These are phyloP conservation scores for Platanthera guangdongensis DNA, from an alignment of 106 monocot genomes.

Conservation along the genomic window DNA sequence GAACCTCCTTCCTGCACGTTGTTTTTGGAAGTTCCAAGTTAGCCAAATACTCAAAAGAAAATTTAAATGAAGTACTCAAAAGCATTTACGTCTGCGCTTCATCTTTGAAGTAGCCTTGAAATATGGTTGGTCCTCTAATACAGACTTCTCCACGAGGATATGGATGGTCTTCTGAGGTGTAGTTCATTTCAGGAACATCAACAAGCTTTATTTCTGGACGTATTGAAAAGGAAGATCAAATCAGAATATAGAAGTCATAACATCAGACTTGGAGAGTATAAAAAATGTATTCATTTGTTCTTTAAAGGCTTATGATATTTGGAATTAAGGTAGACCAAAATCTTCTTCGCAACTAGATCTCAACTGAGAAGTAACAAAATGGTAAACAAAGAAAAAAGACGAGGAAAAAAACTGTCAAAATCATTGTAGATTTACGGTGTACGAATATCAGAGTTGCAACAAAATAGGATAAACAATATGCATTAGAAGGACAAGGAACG, in stretches of 20 bases:
- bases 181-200: conserved; percentile 99
- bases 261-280: background rate
- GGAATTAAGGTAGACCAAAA: background rate
- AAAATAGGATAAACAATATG: background rate
- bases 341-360: background rate
- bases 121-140: conserved; percentile 46
- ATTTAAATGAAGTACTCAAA: background rate
- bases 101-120: conserved; percentile 45
- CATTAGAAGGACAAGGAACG: too few relatives aligned
- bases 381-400: background rate
- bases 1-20: conserved; percentile 68
- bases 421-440: background rate
- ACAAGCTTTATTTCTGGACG: conserved; percentile 93
- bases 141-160: conserved; percentile 98
- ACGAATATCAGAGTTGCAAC: background rate
- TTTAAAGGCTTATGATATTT: background rate
- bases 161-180: conserved; percentile 78
- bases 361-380: background rate
- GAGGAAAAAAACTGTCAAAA: too few relatives aligned
- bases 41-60: background rate
- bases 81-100: conserved; percentile 5
- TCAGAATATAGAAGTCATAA: background rate
- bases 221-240: background rate
- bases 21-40: conserved; percentile 6
- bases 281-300: background rate